Conservation (phyloP, 225 moss, liverwort and hornwort species). For the Sphagnum tenellum region DNA sequence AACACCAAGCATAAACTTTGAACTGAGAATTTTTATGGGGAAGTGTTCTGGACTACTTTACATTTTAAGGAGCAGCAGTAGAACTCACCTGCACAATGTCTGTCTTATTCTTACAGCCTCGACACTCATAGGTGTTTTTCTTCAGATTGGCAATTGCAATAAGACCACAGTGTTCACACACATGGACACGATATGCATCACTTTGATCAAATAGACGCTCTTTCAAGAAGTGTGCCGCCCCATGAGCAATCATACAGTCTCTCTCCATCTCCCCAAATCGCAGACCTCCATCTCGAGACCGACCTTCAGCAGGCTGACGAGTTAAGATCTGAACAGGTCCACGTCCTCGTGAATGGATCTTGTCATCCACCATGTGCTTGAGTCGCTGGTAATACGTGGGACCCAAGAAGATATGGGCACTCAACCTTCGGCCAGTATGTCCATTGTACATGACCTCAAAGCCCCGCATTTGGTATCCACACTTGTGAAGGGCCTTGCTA, state of each 20-base stretch:
- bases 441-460: slow-evolving; percentile 99
- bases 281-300: slow-evolving; percentile 96
- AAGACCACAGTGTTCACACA: slow-evolving; percentile 95
- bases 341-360: slow-evolving; percentile 96
- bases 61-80: too few relatives aligned
- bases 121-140: slow-evolving; percentile 95
- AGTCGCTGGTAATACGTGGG: slow-evolving; percentile 97
- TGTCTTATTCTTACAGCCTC: slow-evolving; percentile 98
- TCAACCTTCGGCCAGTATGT: slow-evolving; percentile 88
- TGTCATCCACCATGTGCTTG: slow-evolving; percentile 99
- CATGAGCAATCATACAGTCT: slow-evolving; percentile 99
- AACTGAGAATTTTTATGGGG: too few relatives aligned
- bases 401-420: slow-evolving; percentile 91
- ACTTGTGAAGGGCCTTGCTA: slow-evolving; percentile 96
- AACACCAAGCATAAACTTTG: too few relatives aligned
- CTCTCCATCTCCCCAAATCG: slow-evolving; percentile 99
- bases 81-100: slow-evolving; percentile 85
- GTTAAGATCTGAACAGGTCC: slow-evolving; percentile 98
- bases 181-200: slow-evolving; percentile 96
- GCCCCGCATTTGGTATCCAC: slow-evolving; percentile 99
- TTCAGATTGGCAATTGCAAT: slow-evolving; percentile 96
- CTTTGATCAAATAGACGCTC: slow-evolving; percentile 98
- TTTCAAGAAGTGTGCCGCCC: slow-evolving; percentile 97
- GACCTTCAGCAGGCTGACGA: slow-evolving; percentile 97
- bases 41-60: too few relatives aligned